phyloP scores from a whole-genome alignment of 2,329 filamentous ascomycete genomes.

The Parafenestella ontariensis region DNA sequence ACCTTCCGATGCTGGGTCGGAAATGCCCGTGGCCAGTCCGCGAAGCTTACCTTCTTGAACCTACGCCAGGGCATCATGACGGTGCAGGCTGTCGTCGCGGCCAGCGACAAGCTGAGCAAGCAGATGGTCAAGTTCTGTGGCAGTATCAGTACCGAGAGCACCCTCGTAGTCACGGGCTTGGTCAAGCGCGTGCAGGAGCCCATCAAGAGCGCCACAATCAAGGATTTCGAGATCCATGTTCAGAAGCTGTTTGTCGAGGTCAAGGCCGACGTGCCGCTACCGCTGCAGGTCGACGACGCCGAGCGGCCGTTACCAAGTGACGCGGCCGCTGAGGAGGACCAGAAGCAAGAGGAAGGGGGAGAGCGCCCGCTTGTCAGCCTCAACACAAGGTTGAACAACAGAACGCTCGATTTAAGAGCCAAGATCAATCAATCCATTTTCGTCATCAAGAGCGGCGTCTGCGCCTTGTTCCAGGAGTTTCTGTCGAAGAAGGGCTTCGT shows the following conservation, averaged over 20 bases:
- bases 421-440: constrained; percentile 92
- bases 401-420: constrained; percentile 88
- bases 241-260: constrained; percentile 82
- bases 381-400: constrained; percentile 87
- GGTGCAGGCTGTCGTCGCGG: constrained; percentile 80
- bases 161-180: constrained; percentile 78
- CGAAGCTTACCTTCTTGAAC: constrained; percentile 91
- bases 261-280: constrained; percentile 65
- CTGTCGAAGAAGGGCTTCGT: constrained; percentile 77
- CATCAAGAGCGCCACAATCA: constrained; percentile 85
- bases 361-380: constrained; percentile 76
- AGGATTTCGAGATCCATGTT: constrained; percentile 85
- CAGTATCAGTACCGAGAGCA: constrained; percentile 78
- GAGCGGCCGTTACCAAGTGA: constrained; percentile 58
- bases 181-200: constrained; percentile 85
- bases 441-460: constrained; percentile 69
- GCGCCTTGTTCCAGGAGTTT: constrained; percentile 78
- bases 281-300: constrained; percentile 64
- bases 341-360: constrained; percentile 61
- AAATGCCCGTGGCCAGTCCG: constrained; percentile 85
- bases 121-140: constrained; percentile 96
- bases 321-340: constrained; percentile 56
- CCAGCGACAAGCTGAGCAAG: constrained; percentile 68
- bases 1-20: constrained; percentile 82
- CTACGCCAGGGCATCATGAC: constrained; percentile 77